Evolutionary conservation across 495 filamentous ascomycete genomes (phyloP).

Genomic region (Pseudevernia furfuracea): DNA sequence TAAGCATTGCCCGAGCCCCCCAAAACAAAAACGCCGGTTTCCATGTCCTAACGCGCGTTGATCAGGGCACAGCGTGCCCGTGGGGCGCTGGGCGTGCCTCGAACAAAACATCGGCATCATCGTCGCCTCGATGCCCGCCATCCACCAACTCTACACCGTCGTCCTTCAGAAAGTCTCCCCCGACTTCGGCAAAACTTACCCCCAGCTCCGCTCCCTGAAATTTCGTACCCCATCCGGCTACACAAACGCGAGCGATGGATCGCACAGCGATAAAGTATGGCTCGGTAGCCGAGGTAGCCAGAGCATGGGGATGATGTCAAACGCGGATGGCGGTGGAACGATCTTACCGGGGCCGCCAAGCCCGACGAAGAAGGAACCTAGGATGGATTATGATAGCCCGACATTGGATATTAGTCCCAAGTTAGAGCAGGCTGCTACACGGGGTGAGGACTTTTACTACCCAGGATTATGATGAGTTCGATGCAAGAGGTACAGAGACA

Average conservation of each 20-base stretch:
- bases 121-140: neutral
- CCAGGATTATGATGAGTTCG: neutral
- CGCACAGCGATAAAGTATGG: neutral
- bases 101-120: constrained; percentile 4
- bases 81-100: neutral
- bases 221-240: neutral
- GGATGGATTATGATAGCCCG: neutral
- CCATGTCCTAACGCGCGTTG: neutral
- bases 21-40: neutral
- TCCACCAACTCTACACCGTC: neutral
- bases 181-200: neutral
- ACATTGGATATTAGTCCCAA: neutral
- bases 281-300: neutral
- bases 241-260: neutral
- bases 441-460: neutral
- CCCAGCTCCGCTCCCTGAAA: neutral
- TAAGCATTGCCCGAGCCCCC: neutral
- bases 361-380: neutral
- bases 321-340: neutral
- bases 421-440: neutral
- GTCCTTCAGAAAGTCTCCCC: neutral
- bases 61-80: neutral
- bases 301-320: neutral
- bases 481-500: neutral
- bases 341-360: neutral